Evolutionary conservation across 495 filamentous ascomycete genomes (phyloP).

Genomic region (Neurospora terricola): DNA sequence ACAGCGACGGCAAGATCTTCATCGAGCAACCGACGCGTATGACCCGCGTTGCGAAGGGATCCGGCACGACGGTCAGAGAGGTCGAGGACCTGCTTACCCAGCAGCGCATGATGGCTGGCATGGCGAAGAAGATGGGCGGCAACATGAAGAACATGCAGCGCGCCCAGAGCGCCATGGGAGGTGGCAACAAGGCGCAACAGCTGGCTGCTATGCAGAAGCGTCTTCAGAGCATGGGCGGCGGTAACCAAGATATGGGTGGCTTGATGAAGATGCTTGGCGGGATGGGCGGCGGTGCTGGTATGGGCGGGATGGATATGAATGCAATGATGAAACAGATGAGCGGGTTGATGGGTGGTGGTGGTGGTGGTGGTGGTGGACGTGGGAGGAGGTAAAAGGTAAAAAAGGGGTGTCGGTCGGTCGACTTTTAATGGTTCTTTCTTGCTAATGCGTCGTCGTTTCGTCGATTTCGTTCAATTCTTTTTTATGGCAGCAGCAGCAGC

Average conservation of each 20-base stretch:
- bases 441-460: not conserved
- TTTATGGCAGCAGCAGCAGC: not conserved
- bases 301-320: conserved; percentile 70
- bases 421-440: not conserved
- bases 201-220: conserved; percentile 96
- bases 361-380: conserved; percentile 18
- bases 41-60: conserved; percentile 83
- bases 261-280: conserved; percentile 82
- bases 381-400: conserved; percentile 11
- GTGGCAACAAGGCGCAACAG: conserved; percentile 79
- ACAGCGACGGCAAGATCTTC: conserved; percentile 90
- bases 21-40: conserved; percentile 87
- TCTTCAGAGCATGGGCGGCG: conserved; percentile 83
- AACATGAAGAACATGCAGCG: conserved; percentile 95
- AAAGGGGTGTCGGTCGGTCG: not conserved
- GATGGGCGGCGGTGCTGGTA: conserved; percentile 38
- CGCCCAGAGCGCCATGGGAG: conserved; percentile 82
- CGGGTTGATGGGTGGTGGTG: conserved; percentile 36
- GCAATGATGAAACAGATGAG: conserved; percentile 83
- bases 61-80: conserved; percentile 84
- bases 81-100: conserved; percentile 97
- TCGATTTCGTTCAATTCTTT: not conserved
- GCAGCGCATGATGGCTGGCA: conserved; percentile 96
- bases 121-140: conserved; percentile 98
- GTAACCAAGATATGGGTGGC: conserved; percentile 61